Evolutionary conservation across 2,329 filamentous ascomycete species (phyloP).

Genomic region (Thelonectria blattea): DNA sequence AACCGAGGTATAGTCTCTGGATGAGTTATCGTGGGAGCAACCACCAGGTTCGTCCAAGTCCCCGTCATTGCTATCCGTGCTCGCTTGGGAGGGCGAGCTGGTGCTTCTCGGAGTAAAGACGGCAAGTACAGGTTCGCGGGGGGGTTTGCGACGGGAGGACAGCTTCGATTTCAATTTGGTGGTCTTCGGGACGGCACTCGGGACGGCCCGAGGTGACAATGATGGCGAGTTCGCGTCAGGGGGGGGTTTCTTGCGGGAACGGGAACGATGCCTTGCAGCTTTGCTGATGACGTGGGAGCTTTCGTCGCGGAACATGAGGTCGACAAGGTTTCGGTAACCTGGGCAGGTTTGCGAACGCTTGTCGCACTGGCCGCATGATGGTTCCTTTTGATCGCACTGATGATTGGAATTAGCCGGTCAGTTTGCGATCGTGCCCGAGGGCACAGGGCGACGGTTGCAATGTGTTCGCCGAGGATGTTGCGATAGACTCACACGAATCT

Average conservation of each 20-base stretch:
- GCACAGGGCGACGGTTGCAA: slow-evolving; percentile 2
- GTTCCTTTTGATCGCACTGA: slow-evolving; percentile 60
- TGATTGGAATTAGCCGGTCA: slow-evolving; percentile 11
- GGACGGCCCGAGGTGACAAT: slow-evolving; percentile 21
- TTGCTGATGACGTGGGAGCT: slow-evolving; percentile 62
- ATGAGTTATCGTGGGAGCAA: slow-evolving; percentile 23
- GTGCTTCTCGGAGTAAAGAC: slow-evolving; percentile 34
- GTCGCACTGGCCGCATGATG: slow-evolving; percentile 60
- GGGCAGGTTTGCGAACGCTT: slow-evolving; percentile 59
- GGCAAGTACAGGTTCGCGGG: slow-evolving; percentile 32
- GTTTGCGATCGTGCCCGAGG: slow-evolving; percentile 1
- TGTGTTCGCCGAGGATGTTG: neutral
- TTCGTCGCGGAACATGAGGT: slow-evolving; percentile 65
- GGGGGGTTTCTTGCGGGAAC: slow-evolving; percentile 33
- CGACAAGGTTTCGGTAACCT: slow-evolving; percentile 61
- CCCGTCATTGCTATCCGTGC: slow-evolving; percentile 23
- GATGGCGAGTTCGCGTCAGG: slow-evolving; percentile 27
- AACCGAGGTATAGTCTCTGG: slow-evolving; percentile 26
- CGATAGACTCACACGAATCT: slow-evolving; percentile 56
- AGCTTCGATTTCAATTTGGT: slow-evolving; percentile 12
- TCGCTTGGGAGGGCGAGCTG: slow-evolving; percentile 34
- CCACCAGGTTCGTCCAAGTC: slow-evolving; percentile 13
- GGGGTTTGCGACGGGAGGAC: slow-evolving; percentile 18
- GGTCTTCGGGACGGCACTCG: slow-evolving; percentile 11
- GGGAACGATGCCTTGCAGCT: slow-evolving; percentile 46